phyloP scores from a whole-genome alignment of 2,329 filamentous ascomycete species.

The Fusarium temperatum region DNA sequence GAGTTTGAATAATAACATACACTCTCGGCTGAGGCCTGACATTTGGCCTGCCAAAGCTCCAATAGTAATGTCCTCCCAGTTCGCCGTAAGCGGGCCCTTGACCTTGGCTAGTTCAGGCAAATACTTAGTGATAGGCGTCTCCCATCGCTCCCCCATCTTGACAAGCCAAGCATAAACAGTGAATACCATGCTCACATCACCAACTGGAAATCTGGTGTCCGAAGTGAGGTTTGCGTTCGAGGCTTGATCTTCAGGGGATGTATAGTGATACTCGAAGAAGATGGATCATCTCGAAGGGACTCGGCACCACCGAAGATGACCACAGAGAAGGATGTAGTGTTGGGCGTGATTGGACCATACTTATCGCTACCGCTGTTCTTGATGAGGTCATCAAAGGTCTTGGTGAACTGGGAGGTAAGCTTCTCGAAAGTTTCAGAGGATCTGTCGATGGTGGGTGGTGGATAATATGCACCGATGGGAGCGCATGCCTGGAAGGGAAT shows the following conservation, averaged over 20 bases:
- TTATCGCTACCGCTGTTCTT: constrained; percentile 22
- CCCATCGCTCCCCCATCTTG: constrained; percentile 43
- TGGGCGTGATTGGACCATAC: constrained; percentile 22
- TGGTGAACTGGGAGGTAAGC: constrained; percentile 1
- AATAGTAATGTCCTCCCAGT: constrained; percentile 32
- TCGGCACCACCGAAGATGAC: constrained; percentile 27
- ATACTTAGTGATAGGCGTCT: constrained; percentile 41
- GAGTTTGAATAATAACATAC: neutral
- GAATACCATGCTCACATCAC: constrained; percentile 45
- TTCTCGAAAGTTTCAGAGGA: neutral
- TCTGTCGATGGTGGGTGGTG: constrained; percentile 19
- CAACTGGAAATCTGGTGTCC: constrained; percentile 41
- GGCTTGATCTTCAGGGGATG: constrained; percentile 14
- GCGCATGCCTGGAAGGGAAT: constrained; percentile 32
- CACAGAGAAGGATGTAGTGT: constrained; percentile 35
- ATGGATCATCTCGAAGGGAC: neutral
- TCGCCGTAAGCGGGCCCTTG: neutral
- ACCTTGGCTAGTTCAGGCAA: constrained; percentile 38
- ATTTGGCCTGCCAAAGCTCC: constrained; percentile 32
- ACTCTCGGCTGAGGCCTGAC: constrained; percentile 32
- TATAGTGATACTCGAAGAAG: constrained; percentile 38
- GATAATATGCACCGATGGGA: constrained; percentile 35
- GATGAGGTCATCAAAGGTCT: constrained; percentile 24
- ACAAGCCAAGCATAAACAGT: constrained; percentile 48
- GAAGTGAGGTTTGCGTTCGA: constrained; percentile 25